Conservation (phyloP, 305 asterid genomes). For the Solanum hybrid region DNA sequence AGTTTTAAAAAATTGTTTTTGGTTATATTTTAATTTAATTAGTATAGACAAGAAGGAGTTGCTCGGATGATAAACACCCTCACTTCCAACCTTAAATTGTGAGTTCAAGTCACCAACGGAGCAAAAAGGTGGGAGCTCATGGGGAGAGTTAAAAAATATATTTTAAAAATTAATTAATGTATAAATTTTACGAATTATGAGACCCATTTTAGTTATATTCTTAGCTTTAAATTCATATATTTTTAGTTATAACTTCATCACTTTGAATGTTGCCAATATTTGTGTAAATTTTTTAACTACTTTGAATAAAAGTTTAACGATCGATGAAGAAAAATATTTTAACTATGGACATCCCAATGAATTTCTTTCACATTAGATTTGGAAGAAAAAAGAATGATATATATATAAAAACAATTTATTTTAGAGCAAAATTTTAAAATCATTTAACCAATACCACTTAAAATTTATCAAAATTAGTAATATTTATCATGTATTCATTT, state of each 20-base stretch:
- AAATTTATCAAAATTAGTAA: too few species aligned
- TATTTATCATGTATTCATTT: background rate
- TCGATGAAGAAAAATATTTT: background rate
- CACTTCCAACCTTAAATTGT: background rate
- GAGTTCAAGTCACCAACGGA: background rate
- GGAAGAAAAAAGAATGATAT: background rate
- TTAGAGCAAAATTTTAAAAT: too few species aligned
- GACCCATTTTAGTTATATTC: background rate
- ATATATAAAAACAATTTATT: too few species aligned
- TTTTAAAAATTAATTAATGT: too few species aligned
- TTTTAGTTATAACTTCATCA: background rate
- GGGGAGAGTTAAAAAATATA: too few species aligned
- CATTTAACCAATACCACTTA: background rate
- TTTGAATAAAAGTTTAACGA: background rate
- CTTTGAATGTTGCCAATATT: background rate
- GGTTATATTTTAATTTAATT: background rate
- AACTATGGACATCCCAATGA: too few species aligned
- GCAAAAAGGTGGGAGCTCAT: too few species aligned
- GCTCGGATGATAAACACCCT: background rate
- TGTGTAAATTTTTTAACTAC: background rate
- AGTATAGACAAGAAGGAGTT: background rate
- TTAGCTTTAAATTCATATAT: too few species aligned
- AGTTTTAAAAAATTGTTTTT: too few species aligned
- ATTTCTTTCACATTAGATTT: background rate
- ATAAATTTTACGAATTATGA: background rate